These are phyloP conservation scores for Vitis rotundifolia DNA, from an alignment of 164 flowering plant species.

Conservation along the genomic window DNA sequence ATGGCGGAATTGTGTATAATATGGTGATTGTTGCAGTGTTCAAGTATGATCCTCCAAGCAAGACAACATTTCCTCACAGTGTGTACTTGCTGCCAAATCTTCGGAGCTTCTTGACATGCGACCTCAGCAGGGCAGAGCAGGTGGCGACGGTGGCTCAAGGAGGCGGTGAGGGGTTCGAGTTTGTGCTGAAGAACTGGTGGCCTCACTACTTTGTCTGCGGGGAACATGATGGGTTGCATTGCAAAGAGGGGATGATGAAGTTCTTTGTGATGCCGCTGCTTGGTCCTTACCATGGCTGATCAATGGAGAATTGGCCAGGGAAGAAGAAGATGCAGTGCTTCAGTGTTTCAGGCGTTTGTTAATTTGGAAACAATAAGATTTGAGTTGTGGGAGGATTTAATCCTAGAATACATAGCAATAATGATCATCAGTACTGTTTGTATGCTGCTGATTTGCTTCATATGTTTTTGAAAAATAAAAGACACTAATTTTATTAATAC, in stretches of 20 bases:
- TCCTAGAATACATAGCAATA: too few species aligned
- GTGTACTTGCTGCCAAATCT: conserved; percentile 34
- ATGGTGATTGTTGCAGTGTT: conserved; percentile 26
- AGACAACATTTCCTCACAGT: conserved; percentile 28
- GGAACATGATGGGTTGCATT: conserved; percentile 29
- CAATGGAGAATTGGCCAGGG: too few species aligned
- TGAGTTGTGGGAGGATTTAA: too few species aligned
- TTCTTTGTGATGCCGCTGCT: conserved; percentile 27
- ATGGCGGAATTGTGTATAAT: too few species aligned
- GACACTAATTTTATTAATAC: too few species aligned
- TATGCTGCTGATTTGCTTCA: too few species aligned
- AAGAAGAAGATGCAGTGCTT: too few species aligned
- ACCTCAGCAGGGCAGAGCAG: conserved; percentile 28
- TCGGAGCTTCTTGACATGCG: conserved; percentile 32
- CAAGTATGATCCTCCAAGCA: conserved; percentile 40
- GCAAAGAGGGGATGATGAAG: conserved; percentile 42
- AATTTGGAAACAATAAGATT: too few species aligned
- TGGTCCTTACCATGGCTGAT: neutral
- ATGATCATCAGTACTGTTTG: too few species aligned
- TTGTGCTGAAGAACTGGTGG: conserved; percentile 22
- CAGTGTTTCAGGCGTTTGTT: too few species aligned
- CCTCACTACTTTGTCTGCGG: conserved; percentile 45
- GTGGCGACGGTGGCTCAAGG: conserved; percentile 33
- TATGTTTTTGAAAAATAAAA: too few species aligned
- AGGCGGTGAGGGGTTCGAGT: conserved; percentile 35